Percentiles rank a stretch among this genome's conserved stretches.
phyloP scores from a whole-genome alignment of 345 rosid species.

The Euphorbia lathyris region DNA sequence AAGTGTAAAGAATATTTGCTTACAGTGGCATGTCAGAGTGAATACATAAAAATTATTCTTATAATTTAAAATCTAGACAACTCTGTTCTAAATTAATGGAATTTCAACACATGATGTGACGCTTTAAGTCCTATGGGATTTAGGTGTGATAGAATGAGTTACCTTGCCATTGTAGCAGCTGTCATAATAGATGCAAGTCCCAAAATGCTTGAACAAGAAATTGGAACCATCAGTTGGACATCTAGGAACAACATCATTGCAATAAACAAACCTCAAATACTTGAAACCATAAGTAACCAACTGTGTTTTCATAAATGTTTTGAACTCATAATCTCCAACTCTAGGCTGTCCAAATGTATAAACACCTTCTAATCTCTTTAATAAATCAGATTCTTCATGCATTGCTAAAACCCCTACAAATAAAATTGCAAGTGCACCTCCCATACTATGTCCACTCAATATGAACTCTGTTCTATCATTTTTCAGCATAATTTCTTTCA shows the following conservation, averaged over 20 bases:
- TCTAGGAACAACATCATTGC: constrained; percentile 56
- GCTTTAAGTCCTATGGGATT: too few species aligned
- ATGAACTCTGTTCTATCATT: constrained; percentile 43
- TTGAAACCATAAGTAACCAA: constrained; percentile 30
- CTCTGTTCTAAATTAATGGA: too few species aligned
- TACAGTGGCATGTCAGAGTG: too few species aligned
- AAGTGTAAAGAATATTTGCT: too few species aligned
- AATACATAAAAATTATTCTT: too few species aligned
- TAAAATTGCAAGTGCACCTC: constrained; percentile 56
- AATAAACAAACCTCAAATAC: constrained; percentile 59
- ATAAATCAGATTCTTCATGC: constrained; percentile 40
- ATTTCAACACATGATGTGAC: too few species aligned
- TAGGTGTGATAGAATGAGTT: too few species aligned
- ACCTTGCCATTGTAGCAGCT: constrained; percentile 58
- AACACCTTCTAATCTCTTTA: constrained; percentile 57
- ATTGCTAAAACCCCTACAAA: constrained; percentile 48
- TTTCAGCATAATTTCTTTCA: constrained; percentile 25
- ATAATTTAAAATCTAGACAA: too few species aligned
- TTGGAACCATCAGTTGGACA: constrained; percentile 47
- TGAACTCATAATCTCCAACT: constrained; percentile 53
- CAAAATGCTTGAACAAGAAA: constrained; percentile 56
- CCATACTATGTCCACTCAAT: constrained; percentile 67
- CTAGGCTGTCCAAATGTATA: constrained; percentile 79
- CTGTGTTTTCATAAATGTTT: constrained; percentile 38
- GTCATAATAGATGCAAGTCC: constrained; percentile 54